Base-by-base conservation (phyloP, 1,284 basidiomycete genomes). In the Agaricales sp. region DNA sequence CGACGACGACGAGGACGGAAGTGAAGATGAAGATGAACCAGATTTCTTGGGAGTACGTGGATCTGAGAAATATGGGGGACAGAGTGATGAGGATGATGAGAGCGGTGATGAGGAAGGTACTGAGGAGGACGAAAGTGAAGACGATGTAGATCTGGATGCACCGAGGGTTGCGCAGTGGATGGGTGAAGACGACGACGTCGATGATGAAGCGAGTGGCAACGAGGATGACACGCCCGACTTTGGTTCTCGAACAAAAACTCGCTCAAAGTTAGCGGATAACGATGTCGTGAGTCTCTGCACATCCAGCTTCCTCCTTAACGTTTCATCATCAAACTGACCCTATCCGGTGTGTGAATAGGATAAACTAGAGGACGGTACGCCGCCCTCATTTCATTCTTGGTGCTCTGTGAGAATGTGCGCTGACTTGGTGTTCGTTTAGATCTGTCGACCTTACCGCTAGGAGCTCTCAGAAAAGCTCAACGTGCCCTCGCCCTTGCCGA, bases 401-500 rank as follows among this genome's bases (percentile, higher is more conserved):
- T 47, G 51, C 11, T 46, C 48, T 45, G 46, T 58, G 26, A 48
- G 48, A 48, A n/a, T 14, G 45, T 39, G 12, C 47, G 14, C 46
- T 41, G 8, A 16, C 18, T 13, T 37, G 26, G 19, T 13, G 30
- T 38, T 41, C 44, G 12, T 23, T 30, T 52, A 80, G 80, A 77
- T 58, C 62, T 86, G 39, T 75, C 77, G 14, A 68, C 69, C 18
- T 52, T 87, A 24, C 75, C 83, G 0, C 72, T 86, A 14, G 84
- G 83, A 16, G 70, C 81, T 8, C 68, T 90, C 22, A 72, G 82
- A 11, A 79, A 75, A 54, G 86, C 86, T 2, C 80, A 82, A 52
- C 67, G 67, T 41, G 64, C 74, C n/a, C 64, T 87, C 11, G 63
- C 67, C 1, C 64, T 64, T 22, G 66, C 67, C 2, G 63, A 67